Percentiles rank a stretch among this genome's conserved stretches.
phyloP scores from a whole-genome alignment of 805 yeast genomes.

The Saturnispora bothae region DNA sequence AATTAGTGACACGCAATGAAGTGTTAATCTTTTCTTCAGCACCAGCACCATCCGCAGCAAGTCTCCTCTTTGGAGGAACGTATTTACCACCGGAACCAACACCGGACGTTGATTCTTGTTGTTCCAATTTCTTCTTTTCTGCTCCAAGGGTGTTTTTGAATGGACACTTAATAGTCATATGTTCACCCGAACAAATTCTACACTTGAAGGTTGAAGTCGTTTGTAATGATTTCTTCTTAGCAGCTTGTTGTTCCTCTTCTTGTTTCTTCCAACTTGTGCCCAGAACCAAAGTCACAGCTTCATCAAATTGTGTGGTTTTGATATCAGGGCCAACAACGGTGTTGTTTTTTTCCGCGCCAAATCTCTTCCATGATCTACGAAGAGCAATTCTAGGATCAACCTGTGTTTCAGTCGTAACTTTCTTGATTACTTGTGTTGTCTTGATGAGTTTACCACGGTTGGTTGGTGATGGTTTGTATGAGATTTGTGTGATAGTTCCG shows the following conservation, averaged over 20 bases:
- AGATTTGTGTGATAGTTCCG: conserved; percentile 81
- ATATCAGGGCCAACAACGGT: conserved; percentile 79
- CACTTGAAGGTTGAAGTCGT: conserved; percentile 54
- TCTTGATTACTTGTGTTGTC: conserved; percentile 76
- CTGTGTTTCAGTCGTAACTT: conserved; percentile 63
- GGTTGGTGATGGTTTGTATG: conserved; percentile 61
- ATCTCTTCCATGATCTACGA: conserved; percentile 81
- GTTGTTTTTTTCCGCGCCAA: conserved; percentile 64
- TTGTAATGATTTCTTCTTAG: conserved; percentile 38
- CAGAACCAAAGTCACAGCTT: conserved; percentile 64
- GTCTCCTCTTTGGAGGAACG: conserved; percentile 54
- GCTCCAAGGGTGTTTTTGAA: conserved; percentile 76
- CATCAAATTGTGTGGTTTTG: conserved; percentile 82
- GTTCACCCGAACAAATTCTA: conserved; percentile 90
- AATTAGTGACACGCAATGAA: conserved; percentile 83
- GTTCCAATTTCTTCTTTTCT: conserved; percentile 8
- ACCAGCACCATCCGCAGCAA: conserved; percentile 24
- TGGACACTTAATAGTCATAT: conserved; percentile 92
- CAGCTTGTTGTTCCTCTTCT: conserved; percentile 59
- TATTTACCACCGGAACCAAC: conserved; percentile 28
- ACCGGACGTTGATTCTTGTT: conserved; percentile 9
- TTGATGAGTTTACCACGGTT: conserved; percentile 73
- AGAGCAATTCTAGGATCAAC: conserved; percentile 82
- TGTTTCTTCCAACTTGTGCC: conserved; percentile 69
- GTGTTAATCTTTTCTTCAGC: conserved; percentile 63